Evolutionary conservation across 164 flowering plant genomes (phyloP).

Genomic region (Vitis rotundifolia): DNA sequence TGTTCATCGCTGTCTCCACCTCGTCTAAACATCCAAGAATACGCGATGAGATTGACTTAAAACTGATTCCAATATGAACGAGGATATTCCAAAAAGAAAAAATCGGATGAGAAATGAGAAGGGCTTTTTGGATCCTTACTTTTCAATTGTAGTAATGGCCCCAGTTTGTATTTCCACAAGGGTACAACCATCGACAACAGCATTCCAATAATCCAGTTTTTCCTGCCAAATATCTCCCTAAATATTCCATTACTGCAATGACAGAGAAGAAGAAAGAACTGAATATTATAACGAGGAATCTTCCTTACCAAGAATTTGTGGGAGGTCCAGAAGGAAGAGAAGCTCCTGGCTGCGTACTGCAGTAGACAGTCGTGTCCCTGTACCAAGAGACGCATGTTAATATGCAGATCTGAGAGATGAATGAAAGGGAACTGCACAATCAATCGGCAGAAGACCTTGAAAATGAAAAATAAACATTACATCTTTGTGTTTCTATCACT

Average conservation of each 20-base stretch:
- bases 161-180: slow-evolving; percentile 39
- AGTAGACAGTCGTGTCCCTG: slow-evolving; percentile 18
- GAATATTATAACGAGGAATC: not conserved
- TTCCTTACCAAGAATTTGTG: slow-evolving; percentile 27
- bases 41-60: not conserved
- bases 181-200: slow-evolving; percentile 33
- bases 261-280: not conserved
- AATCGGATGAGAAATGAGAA: not conserved
- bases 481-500: not conserved
- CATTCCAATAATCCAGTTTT: slow-evolving; percentile 35
- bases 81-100: too few species aligned
- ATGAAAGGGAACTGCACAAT: too few species aligned
- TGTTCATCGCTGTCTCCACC: slow-evolving; percentile 30
- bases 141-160: slow-evolving; percentile 27
- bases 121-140: slow-evolving; percentile 15
- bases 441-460: too few species aligned
- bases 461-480: too few species aligned
- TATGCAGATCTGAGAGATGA: too few species aligned
- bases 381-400: not conserved
- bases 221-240: slow-evolving; percentile 22
- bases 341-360: slow-evolving; percentile 17
- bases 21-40: slow-evolving; percentile 18
- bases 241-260: not conserved
- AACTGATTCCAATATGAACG: too few species aligned
- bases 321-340: slow-evolving; percentile 21